Percentiles rank a stretch among this genome's conserved stretches.
phyloP scores from a whole-genome alignment of 306 rosid genomes.

The Lupinus albus region DNA sequence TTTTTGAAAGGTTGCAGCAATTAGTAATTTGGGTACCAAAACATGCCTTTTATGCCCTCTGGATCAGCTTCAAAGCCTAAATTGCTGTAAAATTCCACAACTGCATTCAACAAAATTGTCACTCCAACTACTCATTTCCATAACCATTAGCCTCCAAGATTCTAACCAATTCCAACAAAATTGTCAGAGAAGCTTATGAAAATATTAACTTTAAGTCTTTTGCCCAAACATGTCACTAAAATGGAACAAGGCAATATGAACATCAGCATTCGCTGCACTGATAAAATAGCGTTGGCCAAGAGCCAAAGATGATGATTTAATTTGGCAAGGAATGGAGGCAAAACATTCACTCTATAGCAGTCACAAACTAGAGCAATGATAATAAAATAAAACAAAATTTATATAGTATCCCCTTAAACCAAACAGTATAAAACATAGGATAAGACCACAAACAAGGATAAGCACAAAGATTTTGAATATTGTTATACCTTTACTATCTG shows the following conservation, averaged over 20 bases:
- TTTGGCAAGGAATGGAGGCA: not conserved
- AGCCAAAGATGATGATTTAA: not conserved
- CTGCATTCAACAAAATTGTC: conserved; percentile 56
- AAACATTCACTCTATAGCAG: not conserved
- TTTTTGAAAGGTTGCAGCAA: conserved; percentile 30
- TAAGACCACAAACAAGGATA: conserved; percentile 11
- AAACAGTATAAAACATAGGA: conserved; percentile 18
- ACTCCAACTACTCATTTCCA: conserved; percentile 21
- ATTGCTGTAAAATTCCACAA: conserved; percentile 85
- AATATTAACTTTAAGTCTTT: too few species aligned
- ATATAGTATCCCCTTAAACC: conserved; percentile 5
- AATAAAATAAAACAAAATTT: too few species aligned
- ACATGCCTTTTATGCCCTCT: conserved; percentile 97
- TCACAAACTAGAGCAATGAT: conserved; percentile 7
- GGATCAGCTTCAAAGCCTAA: conserved; percentile 95
- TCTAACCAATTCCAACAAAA: conserved; percentile 10
- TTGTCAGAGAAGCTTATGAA: too few species aligned
- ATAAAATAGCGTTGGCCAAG: conserved; percentile 4
- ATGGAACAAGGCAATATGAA: conserved; percentile 12
- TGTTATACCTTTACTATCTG: conserved; percentile 84
- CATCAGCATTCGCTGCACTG: conserved; percentile 6
- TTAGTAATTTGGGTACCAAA: conserved; percentile 82
- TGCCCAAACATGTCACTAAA: not conserved
- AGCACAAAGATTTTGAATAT: conserved; percentile 5
- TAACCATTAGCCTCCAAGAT: conserved; percentile 14